These are phyloP conservation scores for Claviceps quebecensis DNA, from an alignment of 2,329 filamentous ascomycete species.

Conservation along the genomic window DNA sequence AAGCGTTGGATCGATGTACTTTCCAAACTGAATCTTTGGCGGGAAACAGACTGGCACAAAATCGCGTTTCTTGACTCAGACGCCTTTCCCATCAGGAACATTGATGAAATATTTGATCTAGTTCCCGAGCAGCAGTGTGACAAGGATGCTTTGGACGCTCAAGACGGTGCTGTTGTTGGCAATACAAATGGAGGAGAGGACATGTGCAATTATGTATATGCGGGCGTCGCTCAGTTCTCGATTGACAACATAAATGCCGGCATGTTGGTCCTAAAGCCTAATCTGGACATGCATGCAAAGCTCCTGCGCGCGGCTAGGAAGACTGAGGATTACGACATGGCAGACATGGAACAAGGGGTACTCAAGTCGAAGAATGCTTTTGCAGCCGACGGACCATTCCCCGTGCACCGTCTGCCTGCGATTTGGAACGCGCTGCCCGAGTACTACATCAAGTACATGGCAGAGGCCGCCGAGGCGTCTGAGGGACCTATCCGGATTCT, in stretches of 20 bases:
- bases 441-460: neutral
- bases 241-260: slow-evolving; percentile 3
- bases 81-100: slow-evolving; percentile 1
- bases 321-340: neutral
- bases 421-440: slow-evolving; percentile 3
- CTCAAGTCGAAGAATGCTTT: slow-evolving; percentile 2
- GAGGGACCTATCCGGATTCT: neutral
- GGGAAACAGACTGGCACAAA: neutral
- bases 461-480: neutral
- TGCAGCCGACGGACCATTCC: slow-evolving; percentile 2
- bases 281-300: slow-evolving; percentile 2
- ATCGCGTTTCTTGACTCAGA: slow-evolving; percentile 3
- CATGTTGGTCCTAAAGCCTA: slow-evolving; percentile 2
- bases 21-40: slow-evolving; percentile 2
- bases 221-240: slow-evolving; percentile 1
- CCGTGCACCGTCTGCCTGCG: neutral
- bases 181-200: neutral
- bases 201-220: slow-evolving; percentile 2
- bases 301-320: slow-evolving; percentile 1
- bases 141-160: neutral
- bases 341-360: slow-evolving; percentile 2
- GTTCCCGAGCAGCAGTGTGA: slow-evolving; percentile 1
- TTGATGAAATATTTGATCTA: neutral
- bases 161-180: neutral
- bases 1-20: slow-evolving; percentile 3